Evolutionary conservation across 306 rosid genomes (phyloP).

Genomic region (Fragaria iinumae): DNA sequence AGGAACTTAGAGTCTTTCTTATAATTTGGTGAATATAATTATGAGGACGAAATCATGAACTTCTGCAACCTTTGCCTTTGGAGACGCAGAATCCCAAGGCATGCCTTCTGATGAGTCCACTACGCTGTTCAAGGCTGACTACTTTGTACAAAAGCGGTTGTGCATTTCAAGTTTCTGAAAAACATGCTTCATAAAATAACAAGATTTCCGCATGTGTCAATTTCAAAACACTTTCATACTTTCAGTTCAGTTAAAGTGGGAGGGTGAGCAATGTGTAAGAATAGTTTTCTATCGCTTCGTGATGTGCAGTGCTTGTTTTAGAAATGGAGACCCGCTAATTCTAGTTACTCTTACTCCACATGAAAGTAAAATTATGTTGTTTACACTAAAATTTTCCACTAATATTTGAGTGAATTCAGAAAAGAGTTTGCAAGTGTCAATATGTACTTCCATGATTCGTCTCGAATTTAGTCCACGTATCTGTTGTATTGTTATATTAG

Average conservation of each 20-base stretch:
- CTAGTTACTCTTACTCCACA: background rate
- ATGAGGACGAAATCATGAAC: conserved; percentile 32
- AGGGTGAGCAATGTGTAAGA: background rate
- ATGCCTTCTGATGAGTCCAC: conserved; percentile 24
- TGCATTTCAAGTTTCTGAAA: background rate
- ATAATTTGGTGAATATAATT: background rate
- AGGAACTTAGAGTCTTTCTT: background rate
- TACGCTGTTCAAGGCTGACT: conserved; percentile 24
- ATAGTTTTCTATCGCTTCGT: background rate
- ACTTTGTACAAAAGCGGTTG: conserved; percentile 24
- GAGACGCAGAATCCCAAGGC: conserved; percentile 33
- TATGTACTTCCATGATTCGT: no score
- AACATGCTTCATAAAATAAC: background rate
- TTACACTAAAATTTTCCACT: background rate
- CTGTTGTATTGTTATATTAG: no score
- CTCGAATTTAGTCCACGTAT: no score
- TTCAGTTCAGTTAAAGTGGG: background rate
- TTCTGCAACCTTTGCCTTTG: conserved; percentile 23
- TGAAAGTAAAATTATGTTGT: background rate
- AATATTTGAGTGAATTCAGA: no score
- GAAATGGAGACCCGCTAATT: background rate
- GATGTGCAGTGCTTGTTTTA: background rate
- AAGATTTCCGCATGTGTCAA: background rate
- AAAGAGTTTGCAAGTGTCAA: no score
- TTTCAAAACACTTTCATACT: background rate